Conservation (phyloP, 345 rosid species). For the Camelina hispida region DNA sequence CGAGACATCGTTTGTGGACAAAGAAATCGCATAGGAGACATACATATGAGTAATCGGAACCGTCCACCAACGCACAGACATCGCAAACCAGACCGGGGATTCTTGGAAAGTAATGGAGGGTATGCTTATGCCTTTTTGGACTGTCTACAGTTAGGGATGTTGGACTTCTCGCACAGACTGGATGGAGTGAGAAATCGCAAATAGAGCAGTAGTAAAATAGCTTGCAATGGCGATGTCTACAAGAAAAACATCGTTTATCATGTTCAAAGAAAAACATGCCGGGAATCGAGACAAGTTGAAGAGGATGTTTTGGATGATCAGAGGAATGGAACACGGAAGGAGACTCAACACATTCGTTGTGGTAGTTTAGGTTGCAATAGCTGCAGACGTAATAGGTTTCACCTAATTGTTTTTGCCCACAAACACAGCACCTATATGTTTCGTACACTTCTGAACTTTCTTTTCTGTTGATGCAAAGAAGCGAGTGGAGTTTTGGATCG, state of each 20-base stretch:
- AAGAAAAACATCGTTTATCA: neutral
- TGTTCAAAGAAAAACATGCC: neutral
- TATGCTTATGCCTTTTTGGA: constrained; percentile 26
- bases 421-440: no score
- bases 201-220: neutral
- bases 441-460: no score
- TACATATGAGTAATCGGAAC: neutral
- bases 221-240: rapidly evolving
- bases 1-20: constrained; percentile 3
- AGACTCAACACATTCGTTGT: constrained; percentile 65
- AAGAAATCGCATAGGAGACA: constrained; percentile 13
- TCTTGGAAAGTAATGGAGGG: neutral
- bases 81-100: neutral
- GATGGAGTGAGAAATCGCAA: neutral
- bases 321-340: constrained; percentile 13
- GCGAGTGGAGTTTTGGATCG: no score
- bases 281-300: neutral
- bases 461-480: no score
- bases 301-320: constrained; percentile 32
- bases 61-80: neutral
- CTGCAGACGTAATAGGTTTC: neutral
- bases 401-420: no score
- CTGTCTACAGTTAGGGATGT: neutral
- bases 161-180: neutral
- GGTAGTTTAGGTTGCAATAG: rapidly evolving